Conservation (phyloP, 805 yeast genomes). For the Millerozyma miso region DNA sequence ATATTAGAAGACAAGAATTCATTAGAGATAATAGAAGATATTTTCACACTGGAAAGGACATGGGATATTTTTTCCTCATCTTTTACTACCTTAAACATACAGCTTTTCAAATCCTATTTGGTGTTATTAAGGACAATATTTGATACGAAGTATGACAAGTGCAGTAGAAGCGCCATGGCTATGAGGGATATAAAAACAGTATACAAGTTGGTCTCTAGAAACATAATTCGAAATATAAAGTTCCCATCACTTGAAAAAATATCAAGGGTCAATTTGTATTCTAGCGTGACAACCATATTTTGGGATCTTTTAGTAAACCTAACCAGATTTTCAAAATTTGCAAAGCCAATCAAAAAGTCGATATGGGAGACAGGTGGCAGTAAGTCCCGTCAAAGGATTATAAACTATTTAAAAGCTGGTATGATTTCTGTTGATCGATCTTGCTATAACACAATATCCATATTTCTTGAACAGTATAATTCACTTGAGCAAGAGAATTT, state of each 20-base stretch:
- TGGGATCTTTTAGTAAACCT: conserved; percentile 44
- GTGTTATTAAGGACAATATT: conserved; percentile 14
- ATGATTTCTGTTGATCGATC: conserved; percentile 49
- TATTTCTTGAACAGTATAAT: background rate
- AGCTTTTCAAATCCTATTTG: conserved; percentile 28
- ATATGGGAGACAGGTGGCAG: conserved; percentile 52
- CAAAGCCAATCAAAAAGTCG: conserved; percentile 36
- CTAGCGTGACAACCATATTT: conserved; percentile 45
- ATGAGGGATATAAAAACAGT: conserved; percentile 6
- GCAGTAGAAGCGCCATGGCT: conserved; percentile 9
- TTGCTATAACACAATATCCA: conserved; percentile 33
- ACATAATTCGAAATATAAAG: conserved; percentile 41
- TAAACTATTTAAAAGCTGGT: conserved; percentile 48
- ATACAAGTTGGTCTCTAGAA: conserved; percentile 41
- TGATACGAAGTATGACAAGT: conserved; percentile 6
- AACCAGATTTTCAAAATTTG: conserved; percentile 19
- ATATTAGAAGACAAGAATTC: conserved; percentile 7
- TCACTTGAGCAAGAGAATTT: conserved; percentile 10
- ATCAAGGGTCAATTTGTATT: conserved; percentile 31
- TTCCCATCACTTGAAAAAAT: conserved; percentile 19
- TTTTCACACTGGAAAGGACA: conserved; percentile 23
- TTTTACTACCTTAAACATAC: conserved; percentile 22
- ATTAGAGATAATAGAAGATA: conserved; percentile 12
- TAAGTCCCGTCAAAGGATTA: conserved; percentile 37
- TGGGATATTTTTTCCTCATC: conserved; percentile 32